A percentile compares a stretch with the other conserved stretches of the same genome.
Evolutionary conservation across 495 filamentous ascomycete species (phyloP).

Genomic region (Lentithecium fluviatile): DNA sequence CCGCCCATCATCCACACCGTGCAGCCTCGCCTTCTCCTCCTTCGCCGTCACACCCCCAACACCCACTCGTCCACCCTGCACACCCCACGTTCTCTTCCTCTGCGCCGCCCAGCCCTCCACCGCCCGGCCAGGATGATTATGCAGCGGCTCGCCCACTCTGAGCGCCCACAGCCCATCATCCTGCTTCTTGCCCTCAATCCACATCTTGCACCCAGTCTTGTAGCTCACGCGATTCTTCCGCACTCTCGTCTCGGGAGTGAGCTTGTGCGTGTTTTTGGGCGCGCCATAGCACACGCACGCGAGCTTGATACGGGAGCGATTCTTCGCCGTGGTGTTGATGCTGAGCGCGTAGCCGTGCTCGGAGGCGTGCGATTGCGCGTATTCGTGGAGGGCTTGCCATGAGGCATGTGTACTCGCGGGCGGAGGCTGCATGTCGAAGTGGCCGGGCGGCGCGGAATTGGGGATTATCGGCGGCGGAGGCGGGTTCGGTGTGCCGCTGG

Average conservation of each 20-base stretch:
- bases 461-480: constrained; percentile 16
- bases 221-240: constrained; percentile 33
- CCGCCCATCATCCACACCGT: not conserved
- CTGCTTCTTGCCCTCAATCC: constrained; percentile 35
- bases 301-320: constrained; percentile 30
- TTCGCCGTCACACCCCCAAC: constrained; percentile 33
- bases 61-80: constrained; percentile 24
- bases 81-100: constrained; percentile 34
- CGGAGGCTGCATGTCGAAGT: constrained; percentile 33
- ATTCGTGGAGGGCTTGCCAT: constrained; percentile 30
- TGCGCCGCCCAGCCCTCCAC: constrained; percentile 32
- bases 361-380: constrained; percentile 33
- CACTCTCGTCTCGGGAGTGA: constrained; percentile 35
- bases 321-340: constrained; percentile 36
- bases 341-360: constrained; percentile 35
- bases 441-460: constrained; percentile 15
- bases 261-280: constrained; percentile 38
- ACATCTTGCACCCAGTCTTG: constrained; percentile 37
- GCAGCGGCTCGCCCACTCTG: constrained; percentile 20
- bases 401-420: constrained; percentile 17
- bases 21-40: constrained; percentile 27
- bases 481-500: not conserved
- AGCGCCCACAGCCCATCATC: constrained; percentile 32
- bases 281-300: constrained; percentile 36
- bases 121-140: constrained; percentile 31